phyloP scores from a whole-genome alignment of 371 early-diverging fungal species.

The Mitosporidium daphniae region DNA sequence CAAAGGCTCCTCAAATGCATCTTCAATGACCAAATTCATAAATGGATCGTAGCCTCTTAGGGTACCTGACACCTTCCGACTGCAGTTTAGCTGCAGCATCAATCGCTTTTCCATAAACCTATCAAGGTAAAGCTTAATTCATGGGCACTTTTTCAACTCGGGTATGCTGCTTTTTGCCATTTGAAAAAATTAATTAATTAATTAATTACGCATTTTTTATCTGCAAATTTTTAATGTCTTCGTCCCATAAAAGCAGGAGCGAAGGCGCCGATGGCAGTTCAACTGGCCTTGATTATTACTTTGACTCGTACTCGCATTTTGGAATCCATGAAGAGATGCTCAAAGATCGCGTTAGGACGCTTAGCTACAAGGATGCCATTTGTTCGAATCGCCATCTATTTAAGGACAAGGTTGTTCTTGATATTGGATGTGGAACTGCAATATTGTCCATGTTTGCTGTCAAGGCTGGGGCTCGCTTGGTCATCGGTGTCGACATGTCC shows the following conservation, averaged over 20 bases:
- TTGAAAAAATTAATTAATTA: too few species aligned
- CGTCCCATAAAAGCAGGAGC: too few species aligned
- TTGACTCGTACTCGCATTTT: slow-evolving; percentile 33
- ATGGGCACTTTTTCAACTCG: too few species aligned
- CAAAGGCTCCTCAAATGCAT: slow-evolving; percentile 40
- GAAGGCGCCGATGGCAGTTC: background rate
- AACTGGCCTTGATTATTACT: slow-evolving; percentile 20
- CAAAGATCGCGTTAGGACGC: slow-evolving; percentile 71
- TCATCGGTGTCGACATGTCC: slow-evolving; percentile 65
- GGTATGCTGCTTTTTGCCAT: too few species aligned
- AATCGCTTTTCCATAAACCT: slow-evolving; percentile 66
- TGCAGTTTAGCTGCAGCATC: slow-evolving; percentile 50
- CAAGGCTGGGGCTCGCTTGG: slow-evolving; percentile 54
- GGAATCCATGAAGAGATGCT: slow-evolving; percentile 23
- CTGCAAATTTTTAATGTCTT: too few species aligned
- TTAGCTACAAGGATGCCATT: slow-evolving; percentile 55
- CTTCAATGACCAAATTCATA: slow-evolving; percentile 88
- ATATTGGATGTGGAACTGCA: slow-evolving; percentile 88
- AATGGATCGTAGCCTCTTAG: slow-evolving; percentile 76
- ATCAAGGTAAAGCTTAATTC: too few species aligned
- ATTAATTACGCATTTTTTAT: too few species aligned
- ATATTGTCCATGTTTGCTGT: slow-evolving; percentile 80
- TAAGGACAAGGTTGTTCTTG: slow-evolving; percentile 73
- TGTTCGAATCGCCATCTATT: slow-evolving; percentile 63
- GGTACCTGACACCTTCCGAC: slow-evolving; percentile 50